Evolutionary conservation across 805 yeast genomes (phyloP), one percentile per base, ranked within the genome.

Genomic region (Barnettozyma wickerhamii): DNA sequence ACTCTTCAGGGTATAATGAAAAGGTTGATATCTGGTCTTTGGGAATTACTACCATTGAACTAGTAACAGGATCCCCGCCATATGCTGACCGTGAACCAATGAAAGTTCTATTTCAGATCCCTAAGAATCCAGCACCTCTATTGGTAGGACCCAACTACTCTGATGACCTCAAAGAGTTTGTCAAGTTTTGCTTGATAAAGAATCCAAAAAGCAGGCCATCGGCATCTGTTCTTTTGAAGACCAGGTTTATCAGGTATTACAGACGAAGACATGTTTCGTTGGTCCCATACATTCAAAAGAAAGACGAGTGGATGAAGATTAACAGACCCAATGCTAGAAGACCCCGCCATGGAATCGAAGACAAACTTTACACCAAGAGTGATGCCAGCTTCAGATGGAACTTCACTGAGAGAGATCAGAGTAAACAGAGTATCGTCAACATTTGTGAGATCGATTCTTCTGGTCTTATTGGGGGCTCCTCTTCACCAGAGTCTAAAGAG

Each of bases 11-110:
- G 1, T 89, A 93, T 60, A 74, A 85, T 55, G 84, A 81, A 47
- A 85, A 84, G 54, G 95, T 89, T 1, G 99, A 93, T 58, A 85
- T 93, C 39, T 93, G 99, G 99, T 88, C 96, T 0, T 67, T 89
- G 18, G 99, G 99, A 0, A 91, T 93, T 38, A 90, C 98, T 0
- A 79, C 86, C 1, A 84, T 86, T 53, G 99, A 93, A 62, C 66
- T 93, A 35, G 72, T 84, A 2, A 78, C 80, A 4, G 98, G 97
- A 1, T 63, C 70, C 9, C 95, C 96, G 0, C 99, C 99, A 0
- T 68, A 78, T 40, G 63, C 86, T 1, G 77, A 81, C 19, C 68
- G 74, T 40, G 85, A 82, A 39, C 95, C 96, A 12, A 73, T 83
- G 78, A 79, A 82, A 48, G 87, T 85, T 0, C 66, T 91, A 51